Percentiles rank a stretch among this genome's conserved stretches.
Evolutionary conservation across 2,329 filamentous ascomycete species (phyloP).

Genomic region (Colletotrichum falcatum): DNA sequence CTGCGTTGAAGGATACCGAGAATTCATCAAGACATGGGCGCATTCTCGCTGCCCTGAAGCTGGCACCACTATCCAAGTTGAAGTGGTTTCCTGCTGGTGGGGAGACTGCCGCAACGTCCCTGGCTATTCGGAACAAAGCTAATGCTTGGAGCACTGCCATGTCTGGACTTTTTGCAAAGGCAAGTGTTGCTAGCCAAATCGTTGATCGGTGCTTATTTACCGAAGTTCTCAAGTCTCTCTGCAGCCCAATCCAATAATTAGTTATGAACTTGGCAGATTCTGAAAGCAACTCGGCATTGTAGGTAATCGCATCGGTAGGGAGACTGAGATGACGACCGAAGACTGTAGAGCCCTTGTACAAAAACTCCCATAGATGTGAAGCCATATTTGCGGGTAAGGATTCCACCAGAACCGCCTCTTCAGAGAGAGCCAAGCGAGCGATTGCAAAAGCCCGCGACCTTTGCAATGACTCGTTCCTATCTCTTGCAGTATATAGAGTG

Average conservation of each 20-base stretch:
- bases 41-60: not conserved
- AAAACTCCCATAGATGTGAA: not conserved
- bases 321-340: not conserved
- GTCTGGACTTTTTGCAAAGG: slow-evolving; percentile 31
- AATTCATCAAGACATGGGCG: not conserved
- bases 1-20: no score
- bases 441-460: not conserved
- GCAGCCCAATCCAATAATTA: not conserved
- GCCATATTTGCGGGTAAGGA: not conserved
- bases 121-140: not conserved
- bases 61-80: not conserved
- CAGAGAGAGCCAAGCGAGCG: not conserved
- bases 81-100: not conserved
- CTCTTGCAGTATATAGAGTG: slow-evolving; percentile 28
- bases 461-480: not conserved
- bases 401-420: not conserved
- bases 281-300: not conserved
- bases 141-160: slow-evolving; percentile 38
- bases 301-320: not conserved
- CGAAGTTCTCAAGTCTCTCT: not conserved
- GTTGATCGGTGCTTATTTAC: slow-evolving; percentile 30
- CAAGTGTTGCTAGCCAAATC: slow-evolving; percentile 44
- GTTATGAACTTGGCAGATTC: not conserved
- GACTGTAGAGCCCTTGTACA: not conserved
- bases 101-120: not conserved